Conservation (phyloP, 352 stramenopile species). For the Globisporangium alternatum region DNA sequence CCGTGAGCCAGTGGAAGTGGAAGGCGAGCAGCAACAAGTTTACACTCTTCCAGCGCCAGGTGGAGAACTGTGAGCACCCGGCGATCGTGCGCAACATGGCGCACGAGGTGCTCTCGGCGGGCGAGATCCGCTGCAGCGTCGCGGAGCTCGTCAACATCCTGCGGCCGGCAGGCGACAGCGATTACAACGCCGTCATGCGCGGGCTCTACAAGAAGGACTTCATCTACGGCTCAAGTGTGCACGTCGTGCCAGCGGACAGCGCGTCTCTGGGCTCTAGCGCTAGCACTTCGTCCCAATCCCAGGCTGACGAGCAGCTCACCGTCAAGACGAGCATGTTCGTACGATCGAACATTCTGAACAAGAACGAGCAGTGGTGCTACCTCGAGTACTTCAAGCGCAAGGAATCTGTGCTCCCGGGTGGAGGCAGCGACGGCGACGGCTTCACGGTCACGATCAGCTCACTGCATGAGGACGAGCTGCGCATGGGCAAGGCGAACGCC, state of each 20-base stretch:
- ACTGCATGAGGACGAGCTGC: conserved; percentile 27
- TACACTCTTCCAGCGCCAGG: conserved; percentile 17
- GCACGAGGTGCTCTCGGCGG: conserved; percentile 17
- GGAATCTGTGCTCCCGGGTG: no score
- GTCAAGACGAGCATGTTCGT: conserved; percentile 23
- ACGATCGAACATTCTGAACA: conserved; percentile 9
- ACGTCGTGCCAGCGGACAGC: conserved; percentile 20
- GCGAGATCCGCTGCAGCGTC: conserved; percentile 18
- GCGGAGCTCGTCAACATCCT: conserved; percentile 21
- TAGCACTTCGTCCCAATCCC: not conserved
- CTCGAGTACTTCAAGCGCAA: conserved; percentile 22
- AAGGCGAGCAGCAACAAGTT: conserved; percentile 20
- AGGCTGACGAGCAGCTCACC: conserved; percentile 2
- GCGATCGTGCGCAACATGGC: not conserved
- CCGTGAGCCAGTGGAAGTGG: conserved; percentile 18
- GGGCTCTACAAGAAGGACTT: conserved; percentile 38
- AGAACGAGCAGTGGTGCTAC: conserved; percentile 19
- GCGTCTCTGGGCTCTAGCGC: not conserved
- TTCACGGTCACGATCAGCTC: conserved; percentile 37
- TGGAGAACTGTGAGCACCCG: not conserved
- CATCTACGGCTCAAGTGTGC: conserved; percentile 45
- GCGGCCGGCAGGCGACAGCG: conserved; percentile 25
- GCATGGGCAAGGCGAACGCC: conserved; percentile 40
- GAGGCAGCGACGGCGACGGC: not conserved
- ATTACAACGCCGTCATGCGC: conserved; percentile 40